Base-by-base conservation (phyloP, 495 filamentous ascomycete genomes). In the Trypethelium eluteriae region DNA sequence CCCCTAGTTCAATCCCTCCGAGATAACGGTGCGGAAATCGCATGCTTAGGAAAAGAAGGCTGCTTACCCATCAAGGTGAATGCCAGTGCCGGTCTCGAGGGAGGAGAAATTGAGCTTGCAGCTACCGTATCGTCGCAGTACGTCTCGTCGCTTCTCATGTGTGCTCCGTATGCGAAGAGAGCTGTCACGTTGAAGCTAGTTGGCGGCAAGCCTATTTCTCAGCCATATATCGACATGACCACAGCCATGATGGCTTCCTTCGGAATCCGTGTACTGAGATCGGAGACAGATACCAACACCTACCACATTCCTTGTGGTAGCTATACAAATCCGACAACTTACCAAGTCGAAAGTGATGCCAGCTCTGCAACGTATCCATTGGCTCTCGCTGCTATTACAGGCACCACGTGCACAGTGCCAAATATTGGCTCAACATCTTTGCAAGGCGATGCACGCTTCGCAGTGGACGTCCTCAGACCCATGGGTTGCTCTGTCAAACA, bases 221-320 rank as follows among this genome's bases (percentile, higher is more conserved):
- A 97, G 75, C 88, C 88, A 16, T 99, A 99, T 73, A 98, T 98
- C 74, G 92, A 98, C 71, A 97, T 99, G 93, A 99, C 94, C 16
- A 93, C 91, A 14, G 84, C 91, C 25, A 98, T 99, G 93, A 99
- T 99, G 94, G 83, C 87, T 39, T 84, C 87, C 4, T 99, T 99
- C 73, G 94, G 94, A 47, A 86, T 98, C 63, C 75, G 88, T 41
- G 93, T 97, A 41, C 78, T 84, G 64, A 59, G 83, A 74, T 91
- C 89, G 2, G 78, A 81, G 25, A 86, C 82, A 3, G 89, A 96
- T 69, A 84, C 89, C 62, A 86, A 97, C 77, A 96, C 92, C 25
- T 99, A 99, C 77, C 89, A 95, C 73, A 96, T 99, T 64, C 94
- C 94, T 1, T 85, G 91, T 70, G 90, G 87, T 32, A 79, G 81